Conservation (phyloP, 164 flowering plant species). For the Stephania yunnanensis region DNA sequence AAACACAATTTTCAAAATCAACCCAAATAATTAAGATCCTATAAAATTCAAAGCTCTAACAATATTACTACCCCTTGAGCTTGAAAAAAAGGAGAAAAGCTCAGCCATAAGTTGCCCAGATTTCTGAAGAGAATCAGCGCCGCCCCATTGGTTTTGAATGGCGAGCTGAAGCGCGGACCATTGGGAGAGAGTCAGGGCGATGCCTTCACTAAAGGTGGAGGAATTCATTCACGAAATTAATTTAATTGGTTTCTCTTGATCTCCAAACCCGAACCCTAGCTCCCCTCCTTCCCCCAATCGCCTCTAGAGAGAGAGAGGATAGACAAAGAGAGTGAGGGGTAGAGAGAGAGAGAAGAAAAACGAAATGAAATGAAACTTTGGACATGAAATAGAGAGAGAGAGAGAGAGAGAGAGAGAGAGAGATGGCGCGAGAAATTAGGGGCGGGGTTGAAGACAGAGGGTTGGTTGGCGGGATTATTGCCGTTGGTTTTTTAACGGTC, state of each 20-base stretch:
- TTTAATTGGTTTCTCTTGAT: background rate
- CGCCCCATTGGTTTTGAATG: constrained; percentile 43
- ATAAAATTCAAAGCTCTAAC: background rate
- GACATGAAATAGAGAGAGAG: background rate
- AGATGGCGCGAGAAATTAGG: background rate
- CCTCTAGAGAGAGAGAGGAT: background rate
- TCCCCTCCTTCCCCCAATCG: background rate
- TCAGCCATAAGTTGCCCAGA: constrained; percentile 23
- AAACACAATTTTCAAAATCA: background rate
- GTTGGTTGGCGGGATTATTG: background rate
- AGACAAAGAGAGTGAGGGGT: background rate
- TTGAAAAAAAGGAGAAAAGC: constrained; percentile 25
- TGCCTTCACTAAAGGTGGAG: constrained; percentile 16
- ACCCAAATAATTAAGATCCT: background rate
- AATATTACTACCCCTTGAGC: constrained; percentile 28
- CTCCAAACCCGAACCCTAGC: background rate
- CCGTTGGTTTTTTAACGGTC: background rate
- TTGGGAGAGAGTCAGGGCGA: constrained; percentile 20
- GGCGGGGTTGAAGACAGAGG: background rate
- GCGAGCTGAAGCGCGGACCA: constrained; percentile 47
- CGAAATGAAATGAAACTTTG: background rate
- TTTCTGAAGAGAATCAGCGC: constrained; percentile 31
- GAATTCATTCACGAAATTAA: constrained; percentile 11
- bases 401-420: constrained; percentile 6
- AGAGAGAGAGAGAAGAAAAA: background rate